These are phyloP conservation scores for Pleurotus platypus DNA, from an alignment of 768 basidiomycete genomes.

Conservation along the genomic window DNA sequence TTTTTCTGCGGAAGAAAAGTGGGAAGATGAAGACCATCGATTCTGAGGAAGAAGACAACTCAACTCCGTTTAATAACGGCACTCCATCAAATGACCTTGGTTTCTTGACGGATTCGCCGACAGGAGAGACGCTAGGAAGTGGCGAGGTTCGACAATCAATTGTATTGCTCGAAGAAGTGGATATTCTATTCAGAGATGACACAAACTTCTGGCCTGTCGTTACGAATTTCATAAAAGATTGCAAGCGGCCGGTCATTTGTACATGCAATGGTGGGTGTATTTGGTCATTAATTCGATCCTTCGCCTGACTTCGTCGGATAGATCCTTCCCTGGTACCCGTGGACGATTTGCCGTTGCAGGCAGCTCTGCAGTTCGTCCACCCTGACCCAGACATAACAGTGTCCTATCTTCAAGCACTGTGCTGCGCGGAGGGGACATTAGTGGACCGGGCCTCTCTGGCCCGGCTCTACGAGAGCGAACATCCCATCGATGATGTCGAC, in stretches of 20 bases:
- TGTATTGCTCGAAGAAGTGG: slow-evolving; percentile 92
- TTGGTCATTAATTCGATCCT: slow-evolving; percentile 10
- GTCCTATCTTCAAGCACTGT: slow-evolving; percentile 68
- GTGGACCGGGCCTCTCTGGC: slow-evolving; percentile 39
- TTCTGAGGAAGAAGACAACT: slow-evolving; percentile 7
- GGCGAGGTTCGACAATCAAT: slow-evolving; percentile 70
- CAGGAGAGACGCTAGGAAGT: background rate
- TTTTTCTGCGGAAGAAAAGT: background rate
- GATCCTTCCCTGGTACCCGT: slow-evolving; percentile 74
- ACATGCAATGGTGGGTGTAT: slow-evolving; percentile 85
- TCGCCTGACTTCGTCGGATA: slow-evolving; percentile 23
- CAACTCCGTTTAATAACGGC: slow-evolving; percentile 4
- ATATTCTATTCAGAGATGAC: slow-evolving; percentile 89
- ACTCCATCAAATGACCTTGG: slow-evolving; percentile 18
- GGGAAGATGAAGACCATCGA: background rate
- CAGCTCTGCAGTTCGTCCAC: slow-evolving; percentile 60
- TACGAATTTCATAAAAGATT: slow-evolving; percentile 74
- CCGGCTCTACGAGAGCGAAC: slow-evolving; percentile 39
- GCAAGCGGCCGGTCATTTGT: slow-evolving; percentile 85
- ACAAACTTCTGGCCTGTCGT: slow-evolving; percentile 83
- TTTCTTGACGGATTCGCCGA: slow-evolving; percentile 11
- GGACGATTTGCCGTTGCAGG: slow-evolving; percentile 73
- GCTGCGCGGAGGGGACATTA: slow-evolving; percentile 49
- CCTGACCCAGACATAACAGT: slow-evolving; percentile 50
- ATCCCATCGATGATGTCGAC: slow-evolving; percentile 26